Conservation (phyloP, 352 stramenopile species). For the Saprolegnia parasitica region DNA sequence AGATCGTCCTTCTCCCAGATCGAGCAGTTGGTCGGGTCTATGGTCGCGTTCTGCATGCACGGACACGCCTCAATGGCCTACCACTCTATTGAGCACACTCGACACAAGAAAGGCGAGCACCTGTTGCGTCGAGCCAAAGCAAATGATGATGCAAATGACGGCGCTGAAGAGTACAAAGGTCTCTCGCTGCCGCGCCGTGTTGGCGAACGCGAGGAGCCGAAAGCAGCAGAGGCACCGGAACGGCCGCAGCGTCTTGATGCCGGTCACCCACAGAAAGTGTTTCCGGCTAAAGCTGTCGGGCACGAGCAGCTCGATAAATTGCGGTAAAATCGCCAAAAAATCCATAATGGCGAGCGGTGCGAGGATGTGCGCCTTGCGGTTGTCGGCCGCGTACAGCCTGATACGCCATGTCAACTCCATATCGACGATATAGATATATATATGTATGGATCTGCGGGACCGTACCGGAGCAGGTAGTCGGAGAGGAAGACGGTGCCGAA, state of each 20-base stretch:
- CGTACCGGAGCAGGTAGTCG: conserved; percentile 5
- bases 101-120: neutral
- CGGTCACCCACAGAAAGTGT: conserved; percentile 38
- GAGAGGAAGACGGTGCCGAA: conserved; percentile 11
- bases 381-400: conserved; percentile 61
- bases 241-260: conserved; percentile 59
- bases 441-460: neutral
- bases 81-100: neutral
- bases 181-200: conserved; percentile 52
- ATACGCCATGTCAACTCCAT: too few relatives aligned
- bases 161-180: conserved; percentile 48
- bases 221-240: conserved; percentile 59
- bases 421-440: too few relatives aligned
- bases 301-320: conserved; percentile 38
- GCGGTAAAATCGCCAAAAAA: conserved; percentile 42
- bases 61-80: neutral
- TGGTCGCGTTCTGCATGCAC: neutral
- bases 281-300: conserved; percentile 34
- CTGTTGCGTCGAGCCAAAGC: conserved; percentile 30
- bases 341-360: conserved; percentile 62
- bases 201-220: conserved; percentile 49
- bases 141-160: conserved; percentile 58
- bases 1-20: too few relatives aligned
- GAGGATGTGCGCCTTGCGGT: conserved; percentile 48
- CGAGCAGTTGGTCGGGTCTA: too few relatives aligned